phyloP scores from a whole-genome alignment of 441 rosid genomes.

The Melastoma candidum region DNA sequence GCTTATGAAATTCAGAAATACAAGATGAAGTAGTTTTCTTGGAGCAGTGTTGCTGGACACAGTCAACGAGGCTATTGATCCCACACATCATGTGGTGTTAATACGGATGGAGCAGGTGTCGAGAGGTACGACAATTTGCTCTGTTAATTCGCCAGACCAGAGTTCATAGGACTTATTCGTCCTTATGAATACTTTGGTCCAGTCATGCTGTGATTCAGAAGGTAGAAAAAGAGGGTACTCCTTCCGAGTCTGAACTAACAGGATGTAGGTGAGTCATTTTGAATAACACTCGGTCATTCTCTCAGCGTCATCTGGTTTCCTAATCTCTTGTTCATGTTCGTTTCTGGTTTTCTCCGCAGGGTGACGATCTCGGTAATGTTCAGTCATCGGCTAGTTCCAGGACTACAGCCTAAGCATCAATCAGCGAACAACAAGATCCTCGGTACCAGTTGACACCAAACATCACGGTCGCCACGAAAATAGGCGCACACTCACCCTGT shows the following conservation, averaged over 20 bases:
- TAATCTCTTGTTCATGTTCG: slow-evolving; percentile 1
- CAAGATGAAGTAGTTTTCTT: slow-evolving; percentile 59
- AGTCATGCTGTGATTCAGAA: slow-evolving; percentile 66
- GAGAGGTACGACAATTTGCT: slow-evolving; percentile 41
- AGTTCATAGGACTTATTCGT: not conserved
- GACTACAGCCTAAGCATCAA: slow-evolving; percentile 48
- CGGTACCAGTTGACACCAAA: slow-evolving; percentile 33
- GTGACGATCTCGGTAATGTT: slow-evolving; percentile 56
- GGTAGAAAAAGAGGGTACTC: slow-evolving; percentile 38
- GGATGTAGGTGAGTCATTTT: slow-evolving; percentile 36
- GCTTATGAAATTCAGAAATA: slow-evolving; percentile 26
- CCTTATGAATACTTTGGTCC: slow-evolving; percentile 14
- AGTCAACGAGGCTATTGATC: slow-evolving; percentile 71
- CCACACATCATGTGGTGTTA: slow-evolving; percentile 65
- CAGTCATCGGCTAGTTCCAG: slow-evolving; percentile 56
- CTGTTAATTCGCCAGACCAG: not conserved
- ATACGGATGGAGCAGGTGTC: slow-evolving; percentile 53
- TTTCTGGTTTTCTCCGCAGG: slow-evolving; percentile 26
- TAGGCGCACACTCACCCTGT: no score
- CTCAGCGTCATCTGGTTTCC: slow-evolving; percentile 1
- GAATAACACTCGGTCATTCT: not conserved
- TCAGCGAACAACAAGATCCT: slow-evolving; percentile 36
- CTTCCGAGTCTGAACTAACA: slow-evolving; percentile 34
- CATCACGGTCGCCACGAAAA: slow-evolving; percentile 2
- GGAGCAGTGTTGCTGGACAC: slow-evolving; percentile 73